Percentiles rank a stretch among this genome's conserved stretches.
These are phyloP conservation scores for Ailanthus altissimus DNA, from an alignment of 345 rosid species.

Conservation along the genomic window DNA sequence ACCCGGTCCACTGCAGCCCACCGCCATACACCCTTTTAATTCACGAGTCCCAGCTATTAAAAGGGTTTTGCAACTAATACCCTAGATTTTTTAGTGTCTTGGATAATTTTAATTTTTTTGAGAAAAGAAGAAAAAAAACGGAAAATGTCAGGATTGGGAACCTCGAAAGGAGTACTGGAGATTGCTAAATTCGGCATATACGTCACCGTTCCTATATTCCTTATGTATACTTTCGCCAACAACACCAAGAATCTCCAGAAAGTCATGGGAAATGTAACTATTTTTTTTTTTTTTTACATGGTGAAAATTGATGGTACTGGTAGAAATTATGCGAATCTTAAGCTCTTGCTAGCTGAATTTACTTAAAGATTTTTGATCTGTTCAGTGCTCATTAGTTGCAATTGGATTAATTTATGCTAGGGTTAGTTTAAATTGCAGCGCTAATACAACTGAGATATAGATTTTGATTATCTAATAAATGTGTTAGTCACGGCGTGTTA, in stretches of 20 bases:
- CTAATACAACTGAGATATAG: neutral
- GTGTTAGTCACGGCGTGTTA: neutral
- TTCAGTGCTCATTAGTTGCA: neutral
- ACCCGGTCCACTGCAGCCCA: neutral
- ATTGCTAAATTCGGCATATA: slow-evolving; percentile 82
- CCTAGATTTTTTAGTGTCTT: neutral
- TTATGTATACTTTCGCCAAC: slow-evolving; percentile 82
- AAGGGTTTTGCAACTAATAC: neutral
- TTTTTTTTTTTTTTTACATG: neutral
- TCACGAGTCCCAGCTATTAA: neutral
- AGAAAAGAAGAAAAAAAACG: too few species aligned
- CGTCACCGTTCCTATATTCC: slow-evolving; percentile 63
- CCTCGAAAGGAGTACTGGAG: slow-evolving; percentile 78
- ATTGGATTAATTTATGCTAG: neutral
- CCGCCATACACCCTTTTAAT: neutral
- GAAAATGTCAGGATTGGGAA: slow-evolving; percentile 72
- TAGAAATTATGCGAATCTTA: neutral
- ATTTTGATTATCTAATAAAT: neutral
- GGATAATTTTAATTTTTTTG: neutral
- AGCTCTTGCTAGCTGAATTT: neutral
- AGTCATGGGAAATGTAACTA: slow-evolving; percentile 76
- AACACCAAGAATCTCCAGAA: slow-evolving; percentile 78
- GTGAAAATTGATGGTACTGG: neutral
- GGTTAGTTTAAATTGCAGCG: neutral
- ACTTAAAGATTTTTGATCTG: neutral